phyloP scores from a whole-genome alignment of 2,329 filamentous ascomycete species.

The Colletotrichum tropicicola region DNA sequence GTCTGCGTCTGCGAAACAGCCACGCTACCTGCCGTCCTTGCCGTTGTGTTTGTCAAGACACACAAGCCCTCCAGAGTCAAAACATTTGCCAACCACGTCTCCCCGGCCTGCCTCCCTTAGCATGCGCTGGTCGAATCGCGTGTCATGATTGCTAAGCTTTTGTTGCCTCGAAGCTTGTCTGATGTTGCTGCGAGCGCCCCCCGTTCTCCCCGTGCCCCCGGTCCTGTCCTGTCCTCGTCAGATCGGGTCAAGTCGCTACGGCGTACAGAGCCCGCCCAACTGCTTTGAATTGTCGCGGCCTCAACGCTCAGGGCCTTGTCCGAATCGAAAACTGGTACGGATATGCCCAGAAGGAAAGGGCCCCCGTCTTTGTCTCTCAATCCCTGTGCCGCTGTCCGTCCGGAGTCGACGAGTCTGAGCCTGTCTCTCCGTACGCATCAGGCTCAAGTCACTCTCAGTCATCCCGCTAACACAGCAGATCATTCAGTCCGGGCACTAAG shows the following conservation, averaged over 20 bases:
- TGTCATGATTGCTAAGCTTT: constrained; percentile 29
- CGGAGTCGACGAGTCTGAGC: too few relatives aligned
- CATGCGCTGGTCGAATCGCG: constrained; percentile 3
- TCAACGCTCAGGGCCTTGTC: background rate
- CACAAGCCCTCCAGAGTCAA: background rate
- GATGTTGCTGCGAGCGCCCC: constrained; percentile 15
- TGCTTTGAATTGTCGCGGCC: background rate
- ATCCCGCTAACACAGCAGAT: too few relatives aligned
- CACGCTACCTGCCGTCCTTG: constrained; percentile 14
- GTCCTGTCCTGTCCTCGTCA: constrained; percentile 1
- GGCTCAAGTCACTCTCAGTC: too few relatives aligned
- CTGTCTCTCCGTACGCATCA: too few relatives aligned
- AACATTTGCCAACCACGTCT: background rate
- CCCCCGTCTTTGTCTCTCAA: background rate
- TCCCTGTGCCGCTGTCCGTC: too few relatives aligned
- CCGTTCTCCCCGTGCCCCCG: constrained; percentile 4
- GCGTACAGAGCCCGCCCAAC: background rate
- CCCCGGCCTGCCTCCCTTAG: background rate
- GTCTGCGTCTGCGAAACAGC: constrained; percentile 13
- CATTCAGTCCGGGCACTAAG: background rate
- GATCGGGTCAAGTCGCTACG: background rate
- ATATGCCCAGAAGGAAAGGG: background rate
- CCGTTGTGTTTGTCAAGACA: constrained; percentile 13
- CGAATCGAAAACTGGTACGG: background rate
- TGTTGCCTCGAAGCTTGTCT: constrained; percentile 30